Percentiles rank a stretch among this genome's conserved stretches.
These are phyloP conservation scores for Jaltomata sinuosa DNA, from an alignment of 257 asterid genomes.

Conservation along the genomic window DNA sequence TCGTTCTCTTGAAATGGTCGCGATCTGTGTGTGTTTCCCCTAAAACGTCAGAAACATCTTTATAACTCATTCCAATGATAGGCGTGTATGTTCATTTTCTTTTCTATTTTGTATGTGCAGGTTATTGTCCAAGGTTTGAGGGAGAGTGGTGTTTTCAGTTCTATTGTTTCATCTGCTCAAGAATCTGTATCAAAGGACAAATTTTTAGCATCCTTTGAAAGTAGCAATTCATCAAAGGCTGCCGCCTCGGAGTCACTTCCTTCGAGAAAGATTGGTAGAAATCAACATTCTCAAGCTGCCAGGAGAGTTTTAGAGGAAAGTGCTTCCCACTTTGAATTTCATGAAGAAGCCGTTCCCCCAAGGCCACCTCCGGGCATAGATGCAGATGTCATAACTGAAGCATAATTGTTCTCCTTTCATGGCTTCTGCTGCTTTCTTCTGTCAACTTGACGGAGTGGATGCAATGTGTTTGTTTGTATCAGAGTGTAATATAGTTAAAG, in stretches of 20 bases:
- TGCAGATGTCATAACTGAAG: slow-evolving; percentile 34
- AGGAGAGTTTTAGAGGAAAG: slow-evolving; percentile 41
- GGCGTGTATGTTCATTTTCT: background rate
- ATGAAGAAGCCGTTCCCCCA: slow-evolving; percentile 73
- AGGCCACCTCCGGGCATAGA: slow-evolving; percentile 63
- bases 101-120: slow-evolving; percentile 25
- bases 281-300: slow-evolving; percentile 32
- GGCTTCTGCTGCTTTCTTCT: slow-evolving; percentile 56
- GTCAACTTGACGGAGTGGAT: slow-evolving; percentile 12
- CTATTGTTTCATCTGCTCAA: slow-evolving; percentile 56
- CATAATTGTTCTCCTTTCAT: slow-evolving; percentile 34
- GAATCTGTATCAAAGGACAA: slow-evolving; percentile 48
- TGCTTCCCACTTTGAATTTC: slow-evolving; percentile 3
- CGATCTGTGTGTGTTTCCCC: background rate
- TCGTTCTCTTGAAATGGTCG: background rate
- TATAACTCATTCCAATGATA: background rate
- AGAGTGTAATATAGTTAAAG: slow-evolving; percentile 28
- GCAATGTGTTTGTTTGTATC: background rate
- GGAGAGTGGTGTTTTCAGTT: slow-evolving; percentile 67
- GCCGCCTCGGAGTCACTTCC: slow-evolving; percentile 32
- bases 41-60: background rate
- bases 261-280: slow-evolving; percentile 64
- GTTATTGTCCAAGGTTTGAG: slow-evolving; percentile 80
- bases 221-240: slow-evolving; percentile 50
- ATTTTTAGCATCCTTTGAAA: slow-evolving; percentile 52